Evolutionary conservation across 208 protist genomes (phyloP), one percentile per base, ranked within the genome.

Genomic region (Leishmania arabica): DNA sequence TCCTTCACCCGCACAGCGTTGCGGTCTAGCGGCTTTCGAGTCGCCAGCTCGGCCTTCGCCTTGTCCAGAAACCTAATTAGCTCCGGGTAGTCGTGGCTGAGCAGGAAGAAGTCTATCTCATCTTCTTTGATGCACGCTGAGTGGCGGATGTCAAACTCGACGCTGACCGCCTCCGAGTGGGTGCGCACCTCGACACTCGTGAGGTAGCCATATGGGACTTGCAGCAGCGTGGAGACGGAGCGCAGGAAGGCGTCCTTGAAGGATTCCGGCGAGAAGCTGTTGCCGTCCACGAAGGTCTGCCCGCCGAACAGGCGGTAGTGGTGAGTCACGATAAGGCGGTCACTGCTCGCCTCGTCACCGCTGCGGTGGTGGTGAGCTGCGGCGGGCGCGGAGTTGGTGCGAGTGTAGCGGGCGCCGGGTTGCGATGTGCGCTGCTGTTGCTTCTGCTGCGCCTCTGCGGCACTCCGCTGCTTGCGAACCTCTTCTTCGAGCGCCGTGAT

Each of bases 121-220:
- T 89, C 83, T 31, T 88, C 79, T 31, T 24, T 49, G 27, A 91
- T 17, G 40, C 75, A 75, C 19, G 77, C n/a, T 27, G 78, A 78
- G 83, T 93, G 91, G 40, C 83, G 85, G 34, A 94, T 79, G 66
- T 89, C 86, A 17, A 93, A 54, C 65, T 94, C 89, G 31, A 93
- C 64, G 70, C 77, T 77, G 56, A 94, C 87, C 17, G 88, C 81
- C 56, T 90, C 89, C 31, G 75, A 74, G 51, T 83, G 85, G 1
- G 86, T 58, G 8, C 75, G 84, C 54, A 96, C 74, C 49, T 87
- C 84, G 3, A 92, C 65, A 58, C 89, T 81, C 31, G 79, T 80
- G 9, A 96, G 60, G 79, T 90, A 85, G 4, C 83, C 85, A 54
- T 82, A 79, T 13, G 90, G 86, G 0, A 94, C 81, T 73, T 77